Conservation (phyloP, 1,284 basidiomycete species). For the Ustilago bromivora region DNA sequence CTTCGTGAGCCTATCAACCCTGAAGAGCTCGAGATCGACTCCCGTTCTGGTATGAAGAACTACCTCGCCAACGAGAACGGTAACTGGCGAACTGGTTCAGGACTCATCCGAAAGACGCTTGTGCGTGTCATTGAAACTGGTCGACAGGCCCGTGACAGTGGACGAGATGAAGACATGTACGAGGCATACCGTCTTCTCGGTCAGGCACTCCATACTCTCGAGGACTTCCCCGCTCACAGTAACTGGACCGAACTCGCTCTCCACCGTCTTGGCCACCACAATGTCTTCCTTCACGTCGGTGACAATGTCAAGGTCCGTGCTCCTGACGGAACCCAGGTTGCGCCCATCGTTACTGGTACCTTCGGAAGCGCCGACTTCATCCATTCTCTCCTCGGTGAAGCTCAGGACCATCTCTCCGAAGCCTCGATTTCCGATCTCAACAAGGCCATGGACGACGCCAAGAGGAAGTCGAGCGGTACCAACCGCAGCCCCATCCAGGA, state of each 20-base stretch:
- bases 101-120: slow-evolving; percentile 82
- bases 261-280: slow-evolving; percentile 78
- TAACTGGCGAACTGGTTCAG: slow-evolving; percentile 87
- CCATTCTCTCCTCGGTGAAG: slow-evolving; percentile 72
- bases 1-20: slow-evolving; percentile 82
- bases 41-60: slow-evolving; percentile 91
- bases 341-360: slow-evolving; percentile 87
- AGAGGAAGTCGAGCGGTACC: slow-evolving; percentile 58
- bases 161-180: slow-evolving; percentile 77
- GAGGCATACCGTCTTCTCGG: slow-evolving; percentile 73
- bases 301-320: slow-evolving; percentile 81
- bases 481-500: slow-evolving; percentile 62
- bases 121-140: slow-evolving; percentile 77
- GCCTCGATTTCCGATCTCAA: slow-evolving; percentile 90
- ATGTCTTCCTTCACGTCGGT: slow-evolving; percentile 92
- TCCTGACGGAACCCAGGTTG: slow-evolving; percentile 80
- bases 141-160: slow-evolving; percentile 74
- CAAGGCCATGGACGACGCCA: slow-evolving; percentile 77
- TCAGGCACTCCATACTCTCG: slow-evolving; percentile 78
- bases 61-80: slow-evolving; percentile 86
- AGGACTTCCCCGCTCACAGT: slow-evolving; percentile 87
- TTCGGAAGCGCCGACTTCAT: slow-evolving; percentile 87
- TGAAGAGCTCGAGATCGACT: slow-evolving; percentile 86
- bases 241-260: slow-evolving; percentile 73
- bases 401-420: slow-evolving; percentile 74